Conservation (phyloP, 2,329 filamentous ascomycete genomes). For the Phyllosticta paracitricarpa region DNA sequence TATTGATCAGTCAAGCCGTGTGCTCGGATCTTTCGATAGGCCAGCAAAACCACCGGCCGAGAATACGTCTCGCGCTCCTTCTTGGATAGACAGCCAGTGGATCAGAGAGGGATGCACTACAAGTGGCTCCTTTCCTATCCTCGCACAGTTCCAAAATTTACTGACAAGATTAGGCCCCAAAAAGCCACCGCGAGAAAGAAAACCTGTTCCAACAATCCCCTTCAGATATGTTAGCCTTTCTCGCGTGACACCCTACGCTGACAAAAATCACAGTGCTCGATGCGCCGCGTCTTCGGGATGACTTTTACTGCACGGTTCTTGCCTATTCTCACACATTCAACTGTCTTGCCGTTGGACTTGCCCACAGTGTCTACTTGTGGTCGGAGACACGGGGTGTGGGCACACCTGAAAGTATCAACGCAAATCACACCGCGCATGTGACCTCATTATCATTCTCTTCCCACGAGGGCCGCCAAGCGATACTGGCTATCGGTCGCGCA, state of each 20-base stretch:
- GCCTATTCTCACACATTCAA: constrained; percentile 70
- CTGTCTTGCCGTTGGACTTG: constrained; percentile 75
- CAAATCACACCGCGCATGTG: constrained; percentile 48
- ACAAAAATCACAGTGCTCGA: constrained; percentile 61
- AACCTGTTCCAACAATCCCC: constrained; percentile 55
- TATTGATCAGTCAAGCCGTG: constrained; percentile 58
- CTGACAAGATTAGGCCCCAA: constrained; percentile 18
- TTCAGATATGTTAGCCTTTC: constrained; percentile 54
- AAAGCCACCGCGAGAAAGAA: constrained; percentile 20
- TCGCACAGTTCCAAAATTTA: not conserved
- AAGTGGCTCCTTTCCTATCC: constrained; percentile 16
- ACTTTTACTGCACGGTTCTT: constrained; percentile 89
- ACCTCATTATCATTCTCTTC: constrained; percentile 92
- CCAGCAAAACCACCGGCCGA: not conserved
- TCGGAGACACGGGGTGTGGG: constrained; percentile 63
- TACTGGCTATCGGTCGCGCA: constrained; percentile 76
- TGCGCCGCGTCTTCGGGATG: constrained; percentile 78
- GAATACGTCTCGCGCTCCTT: constrained; percentile 12
- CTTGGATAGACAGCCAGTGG: constrained; percentile 35
- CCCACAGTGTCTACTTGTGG: constrained; percentile 76
- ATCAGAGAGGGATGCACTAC: constrained; percentile 19
- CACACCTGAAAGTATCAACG: constrained; percentile 43
- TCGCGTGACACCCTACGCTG: constrained; percentile 16
- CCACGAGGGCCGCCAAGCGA: constrained; percentile 58
- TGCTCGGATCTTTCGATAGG: constrained; percentile 40